Conservation (phyloP, 2,329 filamentous ascomycete genomes). For the Diplodia seriata region DNA sequence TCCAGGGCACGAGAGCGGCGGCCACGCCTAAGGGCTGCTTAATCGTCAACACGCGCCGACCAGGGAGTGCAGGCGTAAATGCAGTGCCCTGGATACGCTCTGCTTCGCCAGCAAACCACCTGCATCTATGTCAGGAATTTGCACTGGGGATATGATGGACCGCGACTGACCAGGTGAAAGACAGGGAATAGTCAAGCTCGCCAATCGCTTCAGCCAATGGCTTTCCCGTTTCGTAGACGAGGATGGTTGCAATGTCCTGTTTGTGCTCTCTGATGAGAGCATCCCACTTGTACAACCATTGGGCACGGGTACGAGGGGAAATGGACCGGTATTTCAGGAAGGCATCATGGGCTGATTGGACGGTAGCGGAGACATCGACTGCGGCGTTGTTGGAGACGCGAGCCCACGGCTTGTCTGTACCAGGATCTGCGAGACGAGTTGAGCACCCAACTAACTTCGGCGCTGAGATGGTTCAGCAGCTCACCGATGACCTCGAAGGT, state of each 20-base stretch:
- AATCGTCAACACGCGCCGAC: conserved; percentile 71
- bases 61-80: conserved; percentile 65
- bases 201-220: conserved; percentile 59
- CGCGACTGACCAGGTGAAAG: conserved; percentile 55
- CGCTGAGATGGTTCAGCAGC: conserved; percentile 25
- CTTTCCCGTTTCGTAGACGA: conserved; percentile 66
- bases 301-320: conserved; percentile 66
- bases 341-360: conserved; percentile 64
- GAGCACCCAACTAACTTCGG: neutral
- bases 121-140: neutral
- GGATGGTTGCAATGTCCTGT: conserved; percentile 67
- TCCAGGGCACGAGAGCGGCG: conserved; percentile 75
- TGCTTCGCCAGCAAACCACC: conserved; percentile 65
- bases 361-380: conserved; percentile 68
- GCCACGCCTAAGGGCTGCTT: conserved; percentile 77
- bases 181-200: conserved; percentile 61
- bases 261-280: conserved; percentile 66
- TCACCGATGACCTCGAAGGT: conserved; percentile 63
- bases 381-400: conserved; percentile 56
- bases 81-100: conserved; percentile 67
- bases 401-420: conserved; percentile 58
- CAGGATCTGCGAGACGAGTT: conserved; percentile 53
- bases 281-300: conserved; percentile 71
- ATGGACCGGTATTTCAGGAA: conserved; percentile 66
- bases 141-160: neutral